Base-by-base conservation (phyloP, 257 asterid species). In the Echites panduratus region DNA sequence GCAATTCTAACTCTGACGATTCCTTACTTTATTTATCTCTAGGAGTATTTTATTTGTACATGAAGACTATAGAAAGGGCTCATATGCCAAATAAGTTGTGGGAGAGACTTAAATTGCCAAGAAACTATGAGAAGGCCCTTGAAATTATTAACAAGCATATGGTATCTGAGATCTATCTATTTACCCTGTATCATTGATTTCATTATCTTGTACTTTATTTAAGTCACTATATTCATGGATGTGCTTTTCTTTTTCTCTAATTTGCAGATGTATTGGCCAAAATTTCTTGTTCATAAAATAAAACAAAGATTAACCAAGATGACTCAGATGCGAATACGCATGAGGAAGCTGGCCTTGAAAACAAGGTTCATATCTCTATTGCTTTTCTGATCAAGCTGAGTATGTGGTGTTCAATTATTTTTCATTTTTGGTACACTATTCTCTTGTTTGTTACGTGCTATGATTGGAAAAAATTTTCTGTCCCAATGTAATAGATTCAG, bases 61-160 rank as follows among this genome's bases (percentile, higher is more conserved):
- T 92, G 98, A 95, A 95, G 85, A 92, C 97, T 8, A 92, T 95
- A 78, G 99, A 95, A 70, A 95, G 99, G 85, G 97, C 99, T 5
- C 99, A 95, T 76, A 87, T 90, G 97, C 98, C 99, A 49, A 90
- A 88, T 82, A 92, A 90, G 77, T 76, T 95, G 78, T 92, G 99
- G 99, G 97, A 95, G 84, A 85, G 97, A 82, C 92, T 95, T 73
- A 95, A 95, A 76, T 78, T 95, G 88, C 98, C 97, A 1, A 85
- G 93, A 74, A 92, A 92, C 80, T 95, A 95, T 68, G 98, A 82
- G 71, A 87, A 87, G 79, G 96, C 98, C 64, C 96, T 90, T 57
- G 98, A 90, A 89, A 75, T 89, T 62, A 95, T 95, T 66, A 98
- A 92, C 91, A 95, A 90, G 71, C 96, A 92, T 82, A 70, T 95